Evolutionary conservation across 176 grass and related monocot species (phyloP).

Genomic region (Oryza coarctata): DNA sequence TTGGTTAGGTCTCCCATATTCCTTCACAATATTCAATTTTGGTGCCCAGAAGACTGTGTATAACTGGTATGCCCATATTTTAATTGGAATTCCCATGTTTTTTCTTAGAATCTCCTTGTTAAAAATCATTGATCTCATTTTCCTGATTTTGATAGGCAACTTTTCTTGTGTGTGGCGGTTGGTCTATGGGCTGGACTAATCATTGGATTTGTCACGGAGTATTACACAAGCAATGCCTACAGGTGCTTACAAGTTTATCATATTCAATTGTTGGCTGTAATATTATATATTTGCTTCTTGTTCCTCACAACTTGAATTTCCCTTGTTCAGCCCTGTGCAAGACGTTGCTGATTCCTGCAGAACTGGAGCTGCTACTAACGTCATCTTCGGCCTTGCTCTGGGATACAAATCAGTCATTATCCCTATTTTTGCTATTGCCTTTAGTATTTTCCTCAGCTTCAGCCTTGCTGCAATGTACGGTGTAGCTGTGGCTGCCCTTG

Average conservation of each 20-base stretch:
- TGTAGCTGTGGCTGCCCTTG: conserved; percentile 93
- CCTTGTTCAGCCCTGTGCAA: conserved; percentile 74
- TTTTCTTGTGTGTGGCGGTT: conserved; percentile 85
- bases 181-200: conserved; percentile 92
- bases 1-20: conserved; percentile 83
- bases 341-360: conserved; percentile 89
- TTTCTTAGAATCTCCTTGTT: background rate
- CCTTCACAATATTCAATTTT: conserved; percentile 95
- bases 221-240: conserved; percentile 97
- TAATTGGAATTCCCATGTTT: background rate
- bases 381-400: conserved; percentile 92
- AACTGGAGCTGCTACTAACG: conserved; percentile 90
- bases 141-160: conserved; percentile 52
- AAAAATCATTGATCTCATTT: conserved; percentile 23
- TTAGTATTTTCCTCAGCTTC: conserved; percentile 87
- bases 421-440: conserved; percentile 87
- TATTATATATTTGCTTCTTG: background rate
- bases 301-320: background rate
- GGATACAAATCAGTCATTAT: conserved; percentile 94
- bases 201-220: conserved; percentile 91
- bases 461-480: conserved; percentile 90
- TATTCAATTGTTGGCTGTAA: background rate
- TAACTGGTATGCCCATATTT: conserved; percentile 60
- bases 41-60: conserved; percentile 87
- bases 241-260: conserved; percentile 45